phyloP scores from a whole-genome alignment of 306 rosid species.

The Lagenaria siceraria region DNA sequence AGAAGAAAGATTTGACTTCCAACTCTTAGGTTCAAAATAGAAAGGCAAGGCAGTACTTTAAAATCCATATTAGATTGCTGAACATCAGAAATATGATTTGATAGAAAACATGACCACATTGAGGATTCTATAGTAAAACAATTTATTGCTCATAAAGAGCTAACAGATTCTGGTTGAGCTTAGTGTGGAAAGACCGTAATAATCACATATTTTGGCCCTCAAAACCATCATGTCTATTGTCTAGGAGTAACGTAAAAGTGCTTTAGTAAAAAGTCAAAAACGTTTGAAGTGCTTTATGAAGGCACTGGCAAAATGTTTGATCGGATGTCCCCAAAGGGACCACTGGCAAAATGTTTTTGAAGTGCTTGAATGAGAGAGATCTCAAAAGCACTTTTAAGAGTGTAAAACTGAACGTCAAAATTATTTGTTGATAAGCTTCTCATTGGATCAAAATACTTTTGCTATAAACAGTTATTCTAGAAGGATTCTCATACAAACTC shows the following conservation, averaged over 20 bases:
- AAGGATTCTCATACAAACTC: not conserved
- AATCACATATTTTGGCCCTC: not conserved
- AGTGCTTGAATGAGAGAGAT: not conserved
- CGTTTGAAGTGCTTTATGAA: not conserved
- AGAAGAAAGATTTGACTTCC: not conserved
- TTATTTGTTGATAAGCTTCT: not conserved
- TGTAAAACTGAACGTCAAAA: not conserved
- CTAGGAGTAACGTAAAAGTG: not conserved
- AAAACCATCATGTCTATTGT: not conserved
- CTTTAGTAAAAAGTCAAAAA: not conserved
- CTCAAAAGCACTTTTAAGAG: not conserved
- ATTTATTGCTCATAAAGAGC: not conserved
- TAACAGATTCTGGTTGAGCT: not conserved
- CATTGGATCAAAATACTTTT: not conserved
- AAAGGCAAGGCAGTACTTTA: not conserved
- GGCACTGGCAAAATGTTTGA: not conserved
- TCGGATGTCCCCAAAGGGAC: too few relatives aligned
- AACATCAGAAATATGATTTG: not conserved
- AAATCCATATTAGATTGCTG: not conserved
- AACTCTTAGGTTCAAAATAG: not conserved
- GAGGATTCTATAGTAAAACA: not conserved
- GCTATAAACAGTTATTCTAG: not conserved
- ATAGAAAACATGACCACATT: not conserved
- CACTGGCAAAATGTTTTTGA: not conserved
- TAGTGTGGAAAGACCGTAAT: not conserved